Evolutionary conservation across 371 early-diverging fungal species (phyloP).

Genomic region (Lichtheimia ornata): DNA sequence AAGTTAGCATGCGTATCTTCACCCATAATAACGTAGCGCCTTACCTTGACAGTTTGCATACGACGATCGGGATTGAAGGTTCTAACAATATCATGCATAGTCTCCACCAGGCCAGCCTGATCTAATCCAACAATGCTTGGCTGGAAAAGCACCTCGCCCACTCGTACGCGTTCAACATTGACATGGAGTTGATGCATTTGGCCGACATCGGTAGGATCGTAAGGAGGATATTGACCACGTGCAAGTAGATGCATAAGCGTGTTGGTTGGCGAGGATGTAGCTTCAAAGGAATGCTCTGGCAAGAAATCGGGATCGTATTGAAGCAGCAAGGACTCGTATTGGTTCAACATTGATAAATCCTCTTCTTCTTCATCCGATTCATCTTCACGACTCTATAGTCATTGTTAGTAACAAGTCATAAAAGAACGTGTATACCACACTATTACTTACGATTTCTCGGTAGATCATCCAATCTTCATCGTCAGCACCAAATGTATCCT

Average conservation of each 20-base stretch:
- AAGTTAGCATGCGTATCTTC: too few relatives aligned
- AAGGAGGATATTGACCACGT: conserved; percentile 59
- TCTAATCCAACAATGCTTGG: conserved; percentile 86
- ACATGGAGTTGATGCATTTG: conserved; percentile 81
- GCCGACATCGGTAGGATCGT: conserved; percentile 67
- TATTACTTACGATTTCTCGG: conserved; percentile 73
- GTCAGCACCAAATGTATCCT: conserved; percentile 92
- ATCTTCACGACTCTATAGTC: conserved; percentile 74
- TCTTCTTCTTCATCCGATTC: conserved; percentile 87
- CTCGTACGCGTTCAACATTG: conserved; percentile 85
- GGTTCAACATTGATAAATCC: conserved; percentile 61
- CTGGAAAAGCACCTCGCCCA: conserved; percentile 88
- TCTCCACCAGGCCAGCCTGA: conserved; percentile 85
- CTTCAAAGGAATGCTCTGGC: conserved; percentile 53
- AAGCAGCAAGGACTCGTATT: conserved; percentile 70
- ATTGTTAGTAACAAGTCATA: neutral
- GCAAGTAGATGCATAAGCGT: conserved; percentile 52
- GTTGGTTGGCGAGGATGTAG: conserved; percentile 48
- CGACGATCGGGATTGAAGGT: conserved; percentile 54
- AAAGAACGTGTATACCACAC: neutral
- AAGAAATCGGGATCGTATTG: conserved; percentile 77
- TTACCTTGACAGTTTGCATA: conserved; percentile 51
- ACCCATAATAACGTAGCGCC: neutral
- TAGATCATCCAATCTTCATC: conserved; percentile 94
- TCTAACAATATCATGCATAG: conserved; percentile 66